These are phyloP conservation scores for Trypanosoma theileri DNA, from an alignment of 208 protist species.

Conservation along the genomic window DNA sequence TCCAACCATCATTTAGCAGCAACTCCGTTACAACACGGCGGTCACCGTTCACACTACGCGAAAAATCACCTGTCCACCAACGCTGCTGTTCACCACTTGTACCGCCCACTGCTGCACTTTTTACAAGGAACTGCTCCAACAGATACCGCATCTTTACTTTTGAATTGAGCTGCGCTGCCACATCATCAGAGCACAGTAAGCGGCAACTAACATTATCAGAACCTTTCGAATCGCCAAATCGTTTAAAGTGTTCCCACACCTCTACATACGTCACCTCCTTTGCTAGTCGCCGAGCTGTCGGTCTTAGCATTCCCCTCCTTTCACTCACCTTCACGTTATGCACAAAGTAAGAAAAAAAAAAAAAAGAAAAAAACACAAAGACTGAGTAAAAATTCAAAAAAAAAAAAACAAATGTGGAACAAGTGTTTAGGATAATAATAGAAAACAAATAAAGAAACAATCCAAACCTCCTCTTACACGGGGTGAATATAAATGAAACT, in stretches of 20 bases:
- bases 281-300: constrained; percentile 1
- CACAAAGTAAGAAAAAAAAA: background rate
- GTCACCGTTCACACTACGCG: constrained; percentile 20
- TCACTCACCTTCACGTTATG: background rate
- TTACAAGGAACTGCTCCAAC: constrained; percentile 32
- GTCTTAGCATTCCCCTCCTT: constrained; percentile 20
- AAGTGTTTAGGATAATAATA: background rate
- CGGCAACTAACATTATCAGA: constrained; percentile 30
- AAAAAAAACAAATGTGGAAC: background rate
- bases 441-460: constrained; percentile 6
- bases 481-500: too few relatives aligned
- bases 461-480: background rate
- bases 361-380: constrained; percentile 9
- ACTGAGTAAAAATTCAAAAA: constrained; percentile 1
- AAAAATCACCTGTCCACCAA: constrained; percentile 31
- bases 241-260: constrained; percentile 35
- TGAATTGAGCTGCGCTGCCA: constrained; percentile 24
- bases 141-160: constrained; percentile 33
- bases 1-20: constrained; percentile 30
- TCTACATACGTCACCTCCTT: constrained; percentile 31
- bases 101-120: constrained; percentile 6
- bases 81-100: constrained; percentile 22
- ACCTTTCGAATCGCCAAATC: constrained; percentile 30
- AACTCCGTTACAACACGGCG: constrained; percentile 25
- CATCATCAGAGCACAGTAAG: constrained; percentile 26